Base-by-base conservation (phyloP, 176 grass and related monocot species). In the Phragmites australis region DNA sequence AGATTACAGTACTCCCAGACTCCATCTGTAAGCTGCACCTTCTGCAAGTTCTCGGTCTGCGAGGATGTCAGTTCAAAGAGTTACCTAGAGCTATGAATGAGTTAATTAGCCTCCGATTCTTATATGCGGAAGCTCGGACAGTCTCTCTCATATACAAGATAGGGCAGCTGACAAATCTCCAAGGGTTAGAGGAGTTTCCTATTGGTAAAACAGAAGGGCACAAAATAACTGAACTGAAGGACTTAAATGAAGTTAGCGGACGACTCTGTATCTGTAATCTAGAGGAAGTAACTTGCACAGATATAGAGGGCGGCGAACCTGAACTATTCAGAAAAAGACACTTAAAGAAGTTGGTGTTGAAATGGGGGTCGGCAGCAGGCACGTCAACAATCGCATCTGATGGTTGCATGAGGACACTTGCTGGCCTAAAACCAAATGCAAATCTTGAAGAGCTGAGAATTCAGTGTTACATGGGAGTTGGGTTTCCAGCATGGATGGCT, bases 21-120 rank as follows among this genome's bases (percentile, higher is more conserved):
- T 47, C 27, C 54, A 32, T 88, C 29, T 81, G 68, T 25, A 12
- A 60, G 10, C 56, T 89, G 22, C 54, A 29, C 5, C 83, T 72
- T 68, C 77, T 90, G 9, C 77, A 77, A 65, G 83, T 90, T 57
- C 54, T 90, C 8, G 63, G 84, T 23, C 19, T 88, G 27, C 70
- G 71, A 44, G 71, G 51, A 1, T 88, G 80, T 26, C 16, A 13
- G 1, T 72, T 88, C 68, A 34, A 65, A 41, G 15, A 49, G 54
- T 56, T 88, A 37, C 86, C 86, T 55, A 63, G 48, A 78, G 43
- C 9, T 34, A 72, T 88, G 52, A 88, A 83, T 44, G 9, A 79
- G 59, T 61, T 83, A 59, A 22, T 53, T 21, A 88, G 78, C 52
- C 74, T 88, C 26, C 52, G 23, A 16, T 57, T 70, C 68, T 79